Conservation (phyloP, 2,329 filamentous ascomycete species). For the Escovopsis weberi region DNA sequence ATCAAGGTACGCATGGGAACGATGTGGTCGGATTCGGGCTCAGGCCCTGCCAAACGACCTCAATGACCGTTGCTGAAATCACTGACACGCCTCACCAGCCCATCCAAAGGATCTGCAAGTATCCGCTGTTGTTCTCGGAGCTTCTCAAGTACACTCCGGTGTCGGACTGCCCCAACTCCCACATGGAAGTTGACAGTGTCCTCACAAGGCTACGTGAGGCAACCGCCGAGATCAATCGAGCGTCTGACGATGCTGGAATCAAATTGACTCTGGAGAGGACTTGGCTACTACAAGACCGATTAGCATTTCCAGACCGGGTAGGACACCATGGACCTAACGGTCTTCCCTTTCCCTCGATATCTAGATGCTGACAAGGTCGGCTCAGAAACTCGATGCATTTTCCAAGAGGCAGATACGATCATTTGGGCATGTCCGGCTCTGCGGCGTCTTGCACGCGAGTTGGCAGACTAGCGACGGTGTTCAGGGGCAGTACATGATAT, state of each 20-base stretch:
- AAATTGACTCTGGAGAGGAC: slow-evolving; percentile 64
- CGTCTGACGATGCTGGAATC: slow-evolving; percentile 61
- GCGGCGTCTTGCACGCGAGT: slow-evolving; percentile 69
- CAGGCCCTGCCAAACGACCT: not conserved
- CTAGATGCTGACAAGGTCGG: no score
- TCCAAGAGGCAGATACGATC: slow-evolving; percentile 57
- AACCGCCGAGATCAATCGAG: slow-evolving; percentile 67
- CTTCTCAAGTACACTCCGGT: slow-evolving; percentile 72
- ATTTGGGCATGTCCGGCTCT: slow-evolving; percentile 67
- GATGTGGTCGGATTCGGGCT: no score
- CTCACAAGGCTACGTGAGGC: slow-evolving; percentile 58
- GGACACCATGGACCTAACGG: slow-evolving; percentile 10
- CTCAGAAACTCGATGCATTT: slow-evolving; percentile 33
- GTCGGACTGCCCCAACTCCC: slow-evolving; percentile 69
- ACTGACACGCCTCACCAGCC: slow-evolving; percentile 39
- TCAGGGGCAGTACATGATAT: slow-evolving; percentile 70
- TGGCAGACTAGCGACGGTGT: slow-evolving; percentile 59
- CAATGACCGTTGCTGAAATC: not conserved
- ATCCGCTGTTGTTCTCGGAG: slow-evolving; percentile 75
- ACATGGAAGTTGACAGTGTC: slow-evolving; percentile 64
- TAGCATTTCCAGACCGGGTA: slow-evolving; percentile 62
- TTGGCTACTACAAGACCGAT: slow-evolving; percentile 69
- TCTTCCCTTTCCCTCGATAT: not conserved
- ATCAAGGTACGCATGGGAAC: slow-evolving; percentile 52
- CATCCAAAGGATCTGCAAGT: slow-evolving; percentile 83